Base-by-base conservation (phyloP, 2,329 filamentous ascomycete genomes). In the Thielaviopsis euricoi region DNA sequence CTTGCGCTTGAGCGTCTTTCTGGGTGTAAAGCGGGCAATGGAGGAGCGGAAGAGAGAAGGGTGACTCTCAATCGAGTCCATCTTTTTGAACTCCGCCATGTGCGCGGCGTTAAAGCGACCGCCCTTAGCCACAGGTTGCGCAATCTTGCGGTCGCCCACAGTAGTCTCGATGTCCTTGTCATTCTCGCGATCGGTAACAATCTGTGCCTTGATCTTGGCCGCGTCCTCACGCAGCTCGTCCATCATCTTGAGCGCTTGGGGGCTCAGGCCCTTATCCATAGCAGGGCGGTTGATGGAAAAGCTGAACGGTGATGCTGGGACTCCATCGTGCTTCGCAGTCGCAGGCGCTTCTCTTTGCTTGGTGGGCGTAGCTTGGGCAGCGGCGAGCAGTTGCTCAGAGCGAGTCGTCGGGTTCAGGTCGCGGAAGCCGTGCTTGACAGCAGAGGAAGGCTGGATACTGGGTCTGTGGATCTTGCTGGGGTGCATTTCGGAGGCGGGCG, bases 51-150 rank as follows among this genome's bases (percentile, higher is more conserved):
- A 93, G 17, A 85, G 80, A 12, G 90, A 95, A 9, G 89, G 77
- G 67, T 96, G 90, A 62, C 84, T 84, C 50, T 82, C 87, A 66
- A 97, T 96, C 1, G 90, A 96, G 68, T 95, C 89, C 91, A 97
- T 96, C 75, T 95, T 97, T 71, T 88, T 88, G 73, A 97, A 96
- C 66, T 91, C 81, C 54, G 84, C 82, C 80, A 87, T 86, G 68
- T 97, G 91, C 43, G 81, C 83, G 62, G 89, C 85, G 67, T 88
- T 95, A 71, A 85, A 97, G 52, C 91, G 84, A 53, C 83, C 75
- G 55, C 81, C 78, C 68, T 85, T 90, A 64, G 87, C 83, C 71
- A 85, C 94, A 13, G 90, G 82, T 63, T 82, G 81, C 6, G 86
- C 90, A 66, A 95, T 86, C 69, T 83, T 88, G 63, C 91, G 84